Conservation (phyloP, 2,329 filamentous ascomycete species). For the Fusarium sacchari region DNA sequence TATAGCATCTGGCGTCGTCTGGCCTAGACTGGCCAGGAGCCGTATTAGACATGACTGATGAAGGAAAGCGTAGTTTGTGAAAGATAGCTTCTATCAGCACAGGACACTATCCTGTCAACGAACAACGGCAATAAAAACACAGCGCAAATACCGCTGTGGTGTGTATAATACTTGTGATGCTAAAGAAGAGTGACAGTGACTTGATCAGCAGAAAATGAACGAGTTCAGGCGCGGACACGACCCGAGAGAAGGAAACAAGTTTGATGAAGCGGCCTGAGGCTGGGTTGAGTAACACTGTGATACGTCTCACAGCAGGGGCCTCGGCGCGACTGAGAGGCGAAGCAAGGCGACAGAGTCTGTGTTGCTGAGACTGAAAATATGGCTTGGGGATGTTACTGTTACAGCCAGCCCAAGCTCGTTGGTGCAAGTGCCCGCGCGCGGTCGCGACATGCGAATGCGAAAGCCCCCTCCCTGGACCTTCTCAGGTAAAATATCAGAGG, state of each 20-base stretch:
- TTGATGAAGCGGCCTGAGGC: conserved; percentile 27
- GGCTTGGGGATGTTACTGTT: conserved; percentile 26
- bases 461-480: conserved; percentile 42
- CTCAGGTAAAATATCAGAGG: conserved; percentile 30
- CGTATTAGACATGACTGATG: conserved; percentile 44
- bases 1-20: conserved; percentile 60
- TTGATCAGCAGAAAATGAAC: conserved; percentile 16
- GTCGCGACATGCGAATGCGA: conserved; percentile 36
- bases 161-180: conserved; percentile 12
- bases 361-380: conserved; percentile 2
- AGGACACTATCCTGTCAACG: conserved; percentile 4
- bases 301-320: conserved; percentile 28
- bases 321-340: conserved; percentile 10
- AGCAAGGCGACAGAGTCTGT: conserved; percentile 1
- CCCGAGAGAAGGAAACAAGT: conserved; percentile 6
- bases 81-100: background rate
- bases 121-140: background rate
- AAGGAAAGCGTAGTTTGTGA: background rate
- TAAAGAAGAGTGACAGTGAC: conserved; percentile 2
- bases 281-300: conserved; percentile 29
- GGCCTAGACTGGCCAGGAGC: conserved; percentile 45
- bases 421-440: conserved; percentile 28
- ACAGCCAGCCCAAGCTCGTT: conserved; percentile 35
- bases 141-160: background rate
- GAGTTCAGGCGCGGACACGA: conserved; percentile 18